These are phyloP conservation scores for Nigrograna mackinnonii DNA, from an alignment of 2,329 filamentous ascomycete species.

Conservation along the genomic window DNA sequence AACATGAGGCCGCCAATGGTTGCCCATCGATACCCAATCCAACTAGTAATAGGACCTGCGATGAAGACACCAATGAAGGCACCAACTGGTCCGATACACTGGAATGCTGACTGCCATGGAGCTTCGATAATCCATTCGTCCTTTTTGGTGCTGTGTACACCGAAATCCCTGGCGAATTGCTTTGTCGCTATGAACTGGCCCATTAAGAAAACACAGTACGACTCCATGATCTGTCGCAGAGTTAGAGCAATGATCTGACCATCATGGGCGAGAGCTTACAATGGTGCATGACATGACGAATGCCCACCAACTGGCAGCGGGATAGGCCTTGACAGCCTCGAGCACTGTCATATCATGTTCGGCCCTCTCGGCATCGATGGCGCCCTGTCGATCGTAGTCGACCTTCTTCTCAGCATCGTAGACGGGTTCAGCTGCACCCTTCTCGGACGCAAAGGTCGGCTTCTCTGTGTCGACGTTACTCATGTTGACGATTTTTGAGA, in stretches of 20 bases:
- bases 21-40: conserved; percentile 63
- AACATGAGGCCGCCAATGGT: conserved; percentile 60
- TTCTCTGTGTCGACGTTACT: conserved; percentile 35
- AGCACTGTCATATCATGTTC: conserved; percentile 57
- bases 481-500: conserved; percentile 32
- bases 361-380: conserved; percentile 60
- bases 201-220: conserved; percentile 65
- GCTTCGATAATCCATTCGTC: conserved; percentile 49
- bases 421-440: conserved; percentile 5
- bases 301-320: conserved; percentile 58
- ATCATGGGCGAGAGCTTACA: conserved; percentile 37
- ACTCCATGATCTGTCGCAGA: conserved; percentile 64
- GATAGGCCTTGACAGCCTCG: conserved; percentile 56
- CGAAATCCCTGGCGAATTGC: conserved; percentile 52
- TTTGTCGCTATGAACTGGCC: conserved; percentile 60
- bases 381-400: conserved; percentile 37
- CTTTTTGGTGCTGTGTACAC: conserved; percentile 39
- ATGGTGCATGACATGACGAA: conserved; percentile 61
- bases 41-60: conserved; percentile 63
- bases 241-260: background rate
- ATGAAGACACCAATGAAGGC: conserved; percentile 64
- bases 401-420: conserved; percentile 36
- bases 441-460: conserved; percentile 20
- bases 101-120: conserved; percentile 63
- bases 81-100: conserved; percentile 59